Conservation (phyloP, 768 basidiomycete species). For the Macrolepiota dolichaula region DNA sequence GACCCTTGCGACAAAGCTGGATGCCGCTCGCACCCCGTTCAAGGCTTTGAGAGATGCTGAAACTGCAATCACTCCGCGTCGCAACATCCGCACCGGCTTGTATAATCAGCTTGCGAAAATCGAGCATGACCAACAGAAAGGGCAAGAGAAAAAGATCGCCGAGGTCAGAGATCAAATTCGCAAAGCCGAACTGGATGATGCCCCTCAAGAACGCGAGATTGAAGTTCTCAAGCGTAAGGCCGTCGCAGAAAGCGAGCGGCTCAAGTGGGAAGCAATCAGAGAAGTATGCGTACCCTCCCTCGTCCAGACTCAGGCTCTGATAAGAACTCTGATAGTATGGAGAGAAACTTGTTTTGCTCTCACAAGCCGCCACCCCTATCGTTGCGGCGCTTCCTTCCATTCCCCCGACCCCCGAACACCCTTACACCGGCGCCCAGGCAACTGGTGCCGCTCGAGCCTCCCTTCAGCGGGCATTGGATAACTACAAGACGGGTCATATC, state of each 20-base stretch:
- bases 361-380: constrained; percentile 67
- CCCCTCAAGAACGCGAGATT: constrained; percentile 64
- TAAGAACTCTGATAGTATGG: constrained; percentile 51
- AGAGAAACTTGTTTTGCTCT: constrained; percentile 72
- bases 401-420: constrained; percentile 53
- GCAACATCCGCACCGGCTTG: constrained; percentile 55
- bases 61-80: constrained; percentile 52
- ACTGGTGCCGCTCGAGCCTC: constrained; percentile 72
- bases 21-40: constrained; percentile 60
- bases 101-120: constrained; percentile 59
- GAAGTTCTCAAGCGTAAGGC: constrained; percentile 75
- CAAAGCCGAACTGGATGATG: constrained; percentile 62
- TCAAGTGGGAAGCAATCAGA: constrained; percentile 78
- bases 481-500: constrained; percentile 68
- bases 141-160: constrained; percentile 60
- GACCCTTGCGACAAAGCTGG: constrained; percentile 58
- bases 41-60: constrained; percentile 77
- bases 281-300: constrained; percentile 47
- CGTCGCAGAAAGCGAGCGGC: constrained; percentile 66
- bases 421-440: constrained; percentile 58
- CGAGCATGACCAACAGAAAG: constrained; percentile 64
- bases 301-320: constrained; percentile 1
- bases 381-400: constrained; percentile 59
- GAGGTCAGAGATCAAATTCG: constrained; percentile 71
- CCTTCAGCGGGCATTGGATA: constrained; percentile 75